Evolutionary conservation across 2,329 filamentous ascomycete species (phyloP).

Genomic region (Trichoderma aggressivum): DNA sequence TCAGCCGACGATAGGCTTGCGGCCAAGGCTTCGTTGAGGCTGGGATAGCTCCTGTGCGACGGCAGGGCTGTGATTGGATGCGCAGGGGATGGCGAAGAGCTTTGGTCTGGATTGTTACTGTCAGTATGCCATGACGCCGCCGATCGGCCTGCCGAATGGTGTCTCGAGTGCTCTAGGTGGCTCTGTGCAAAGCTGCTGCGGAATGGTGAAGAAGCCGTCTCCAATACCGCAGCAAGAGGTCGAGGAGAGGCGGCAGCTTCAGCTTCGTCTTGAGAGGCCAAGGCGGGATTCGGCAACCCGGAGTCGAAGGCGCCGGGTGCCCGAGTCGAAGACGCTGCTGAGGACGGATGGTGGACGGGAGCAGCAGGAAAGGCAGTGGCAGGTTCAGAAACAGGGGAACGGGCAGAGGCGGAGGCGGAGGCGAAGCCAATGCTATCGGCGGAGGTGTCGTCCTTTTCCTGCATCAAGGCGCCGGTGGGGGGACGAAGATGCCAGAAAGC

Average conservation of each 20-base stretch:
- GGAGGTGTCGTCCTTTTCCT: slow-evolving; percentile 23
- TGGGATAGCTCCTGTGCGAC: not conserved
- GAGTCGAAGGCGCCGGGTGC: not conserved
- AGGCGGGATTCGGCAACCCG: not conserved
- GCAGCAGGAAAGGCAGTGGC: not conserved
- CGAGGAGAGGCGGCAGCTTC: slow-evolving; percentile 7
- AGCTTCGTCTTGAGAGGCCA: not conserved
- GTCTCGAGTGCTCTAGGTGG: slow-evolving; percentile 17
- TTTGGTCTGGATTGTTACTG: slow-evolving; percentile 20
- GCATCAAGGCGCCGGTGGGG: slow-evolving; percentile 32
- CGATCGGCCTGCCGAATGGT: slow-evolving; percentile 11
- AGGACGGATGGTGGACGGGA: slow-evolving; percentile 6
- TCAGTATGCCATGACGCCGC: slow-evolving; percentile 21
- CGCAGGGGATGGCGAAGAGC: slow-evolving; percentile 2
- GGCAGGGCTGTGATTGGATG: not conserved
- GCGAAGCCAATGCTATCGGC: slow-evolving; percentile 18
- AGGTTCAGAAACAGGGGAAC: not conserved
- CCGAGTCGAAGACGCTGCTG: slow-evolving; percentile 12
- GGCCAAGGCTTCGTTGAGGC: slow-evolving; percentile 11
- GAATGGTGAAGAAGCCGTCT: not conserved
- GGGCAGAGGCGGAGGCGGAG: slow-evolving; percentile 13
- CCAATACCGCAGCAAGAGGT: not conserved
- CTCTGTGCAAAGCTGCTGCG: not conserved
- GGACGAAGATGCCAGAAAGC: slow-evolving; percentile 7
- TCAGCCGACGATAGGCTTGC: slow-evolving; percentile 23